Base-by-base conservation (phyloP, 1,284 basidiomycete genomes). In the Microbotryum violaceum region DNA sequence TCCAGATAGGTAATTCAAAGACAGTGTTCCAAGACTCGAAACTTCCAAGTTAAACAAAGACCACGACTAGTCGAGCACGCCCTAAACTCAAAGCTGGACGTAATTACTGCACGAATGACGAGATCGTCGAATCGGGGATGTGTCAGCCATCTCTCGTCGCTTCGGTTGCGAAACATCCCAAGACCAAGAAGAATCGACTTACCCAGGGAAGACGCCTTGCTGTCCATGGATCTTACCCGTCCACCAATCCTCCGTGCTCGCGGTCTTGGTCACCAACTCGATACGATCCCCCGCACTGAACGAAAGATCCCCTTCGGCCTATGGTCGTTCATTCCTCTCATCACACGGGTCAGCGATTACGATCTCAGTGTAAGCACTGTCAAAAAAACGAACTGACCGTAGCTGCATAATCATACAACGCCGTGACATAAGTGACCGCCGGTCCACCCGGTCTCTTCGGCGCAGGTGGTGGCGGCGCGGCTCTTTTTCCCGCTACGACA, bases 201-300 rank as follows among this genome's bases (percentile, higher is more conserved):
- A 81, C 92, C 94, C 37, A 58, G 94, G 94, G 78, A 98, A 98
- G 29, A 96, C 87, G 23, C 96, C 96, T 74, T 91, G 83, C 62
- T 77, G 76, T 2, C 92, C 93, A 69, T 90, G 85, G 66, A 97
- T 57, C 70, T 82, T 82, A 6, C 94, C 96, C 10, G 92, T 97
- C 94, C 94, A 99, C 94, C 94, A 98, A 74, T 98, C 96, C 73
- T 97, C 91, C 25, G 86, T 76, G 70, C 84, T 91, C 3, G 82
- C 83, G 14, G 88, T 88, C 73, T 85, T 83, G 76, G 96, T 87
- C 33, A 96, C 82, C 58, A 98, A 81, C 77, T 96, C 91, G 75
- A 99, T 97, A 67, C 83, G 79, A 75, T 98, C 94, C n/a, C 96
- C 96, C 2, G 84, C 83, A 61, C 79, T 83, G 79, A 99, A 99